Base-by-base conservation (phyloP, 108 stramenopile genomes). In the Licmophora abbreviata region DNA sequence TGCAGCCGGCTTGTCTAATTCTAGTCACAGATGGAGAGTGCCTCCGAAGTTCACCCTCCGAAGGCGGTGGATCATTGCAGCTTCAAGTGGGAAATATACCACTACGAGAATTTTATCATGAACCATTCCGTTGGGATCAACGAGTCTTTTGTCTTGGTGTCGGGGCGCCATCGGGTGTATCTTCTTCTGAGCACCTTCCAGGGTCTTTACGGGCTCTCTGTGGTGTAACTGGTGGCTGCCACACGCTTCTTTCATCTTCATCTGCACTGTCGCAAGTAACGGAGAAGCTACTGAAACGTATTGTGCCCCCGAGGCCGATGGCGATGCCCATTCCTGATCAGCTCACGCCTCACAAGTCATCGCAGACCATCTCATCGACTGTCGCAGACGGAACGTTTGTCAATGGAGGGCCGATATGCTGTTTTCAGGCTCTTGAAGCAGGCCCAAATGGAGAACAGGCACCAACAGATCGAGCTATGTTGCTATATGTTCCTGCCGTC, bases 101-200 rank as follows among this genome's bases (percentile, higher is more conserved):
- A 4, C 44, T 84, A 4, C 74, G 81, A 44, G 82, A 84, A 38
- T 84, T 84, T 59, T 84, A 88, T 31, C 56, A 55, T 32, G 83
- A 84, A 44, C 87, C 87, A 1, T 88, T 88, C 63, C 66, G 87
- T 45, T 88, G 87, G 87, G 87, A 88, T 54, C 87, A 88, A 63
- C 56, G 87, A 34, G 74, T 88, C 5, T 84, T 84, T 56, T 71
- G 76, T 34, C 41, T 88, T 31, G 80, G 78, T 38, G 71, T 74
- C 34, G 77, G 77, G 36, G 64, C 54, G 1, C 56, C 50, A 32
- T 60, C 65, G 17, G 40, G 56, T 7, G 44, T 43, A 0, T 32
- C 59, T 14, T 66, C 79, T 11, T 48, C 63, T 1, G 71, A 78
- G 20, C 73, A 59, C 43, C 48, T 88, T 21, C 87, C 81, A 63